Percentiles rank a stretch among this genome's conserved stretches.
These are phyloP conservation scores for Limtongia smithiae DNA, from an alignment of 805 yeast genomes.

Conservation along the genomic window DNA sequence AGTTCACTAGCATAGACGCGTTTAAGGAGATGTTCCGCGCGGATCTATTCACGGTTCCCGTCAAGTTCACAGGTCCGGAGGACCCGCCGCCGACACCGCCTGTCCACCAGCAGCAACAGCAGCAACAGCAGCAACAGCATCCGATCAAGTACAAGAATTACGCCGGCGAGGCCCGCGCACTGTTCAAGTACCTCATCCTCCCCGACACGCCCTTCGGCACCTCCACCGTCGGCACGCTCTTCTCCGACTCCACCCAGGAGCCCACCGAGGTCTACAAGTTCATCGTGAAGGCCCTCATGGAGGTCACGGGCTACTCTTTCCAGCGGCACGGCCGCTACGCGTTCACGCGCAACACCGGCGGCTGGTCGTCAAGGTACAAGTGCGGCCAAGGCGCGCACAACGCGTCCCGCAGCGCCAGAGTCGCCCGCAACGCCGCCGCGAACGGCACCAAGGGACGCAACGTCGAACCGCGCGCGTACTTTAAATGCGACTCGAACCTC, in stretches of 20 bases:
- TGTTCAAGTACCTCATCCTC: constrained; percentile 2
- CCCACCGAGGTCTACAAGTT: constrained; percentile 7
- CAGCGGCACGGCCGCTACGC: constrained; percentile 10
- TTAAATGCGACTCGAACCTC: constrained; percentile 4
- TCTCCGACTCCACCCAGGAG: constrained; percentile 1
- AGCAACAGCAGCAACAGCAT: not conserved
- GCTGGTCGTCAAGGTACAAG: constrained; percentile 13
- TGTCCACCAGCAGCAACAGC: no score
- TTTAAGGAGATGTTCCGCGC: constrained; percentile 1
- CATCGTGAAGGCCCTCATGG: constrained; percentile 2
- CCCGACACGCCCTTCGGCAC: constrained; percentile 1
- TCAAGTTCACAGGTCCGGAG: no score
- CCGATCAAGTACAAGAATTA: not conserved
- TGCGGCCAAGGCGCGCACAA: constrained; percentile 10
- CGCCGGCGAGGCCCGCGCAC: constrained; percentile 5
- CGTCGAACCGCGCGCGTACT: constrained; percentile 6
- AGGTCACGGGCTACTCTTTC: constrained; percentile 13
- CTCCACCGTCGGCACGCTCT: constrained; percentile 3
- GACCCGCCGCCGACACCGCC: no score
- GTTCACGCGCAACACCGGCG: constrained; percentile 10
- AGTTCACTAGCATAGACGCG: not conserved
- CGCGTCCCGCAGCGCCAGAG: constrained; percentile 5
- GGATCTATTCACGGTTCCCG: constrained; percentile 9
- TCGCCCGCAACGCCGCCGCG: no score
- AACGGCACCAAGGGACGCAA: constrained; percentile 10